Conservation (phyloP, 2,329 filamentous ascomycete genomes). For the Hypoxylon sp. region DNA sequence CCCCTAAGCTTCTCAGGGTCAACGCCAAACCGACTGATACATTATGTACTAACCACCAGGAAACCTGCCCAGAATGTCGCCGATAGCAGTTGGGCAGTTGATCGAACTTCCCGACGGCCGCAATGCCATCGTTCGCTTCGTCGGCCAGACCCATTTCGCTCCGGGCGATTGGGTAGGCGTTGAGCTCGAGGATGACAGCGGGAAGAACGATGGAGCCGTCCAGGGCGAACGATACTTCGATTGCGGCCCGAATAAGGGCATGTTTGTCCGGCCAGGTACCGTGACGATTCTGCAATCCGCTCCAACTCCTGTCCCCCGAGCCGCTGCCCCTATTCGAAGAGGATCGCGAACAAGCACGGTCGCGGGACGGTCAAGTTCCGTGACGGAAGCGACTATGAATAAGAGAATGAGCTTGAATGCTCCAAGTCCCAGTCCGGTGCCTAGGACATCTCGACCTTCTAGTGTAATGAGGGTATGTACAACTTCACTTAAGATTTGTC, state of each 20-base stretch:
- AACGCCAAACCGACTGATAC: constrained; percentile 29
- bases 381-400: constrained; percentile 66
- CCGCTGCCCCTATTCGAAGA: constrained; percentile 57
- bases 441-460: constrained; percentile 68
- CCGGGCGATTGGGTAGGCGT: constrained; percentile 90
- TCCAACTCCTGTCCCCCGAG: constrained; percentile 59
- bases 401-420: constrained; percentile 80
- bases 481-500: constrained; percentile 6
- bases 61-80: constrained; percentile 64
- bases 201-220: constrained; percentile 96
- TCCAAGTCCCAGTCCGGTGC: constrained; percentile 79
- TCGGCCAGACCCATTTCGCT: constrained; percentile 85
- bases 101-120: constrained; percentile 85
- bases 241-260: constrained; percentile 80
- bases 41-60: constrained; percentile 48
- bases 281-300: constrained; percentile 71
- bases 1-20: constrained; percentile 27
- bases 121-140: constrained; percentile 82
- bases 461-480: constrained; percentile 70
- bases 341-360: constrained; percentile 54
- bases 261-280: constrained; percentile 86
- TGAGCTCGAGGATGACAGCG: constrained; percentile 83
- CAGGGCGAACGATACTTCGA: constrained; percentile 91
- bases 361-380: constrained; percentile 64
- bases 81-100: constrained; percentile 77